Percentiles rank a stretch among this genome's conserved stretches.
phyloP scores from a whole-genome alignment of 345 rosid species.

The Murraya paniculata region DNA sequence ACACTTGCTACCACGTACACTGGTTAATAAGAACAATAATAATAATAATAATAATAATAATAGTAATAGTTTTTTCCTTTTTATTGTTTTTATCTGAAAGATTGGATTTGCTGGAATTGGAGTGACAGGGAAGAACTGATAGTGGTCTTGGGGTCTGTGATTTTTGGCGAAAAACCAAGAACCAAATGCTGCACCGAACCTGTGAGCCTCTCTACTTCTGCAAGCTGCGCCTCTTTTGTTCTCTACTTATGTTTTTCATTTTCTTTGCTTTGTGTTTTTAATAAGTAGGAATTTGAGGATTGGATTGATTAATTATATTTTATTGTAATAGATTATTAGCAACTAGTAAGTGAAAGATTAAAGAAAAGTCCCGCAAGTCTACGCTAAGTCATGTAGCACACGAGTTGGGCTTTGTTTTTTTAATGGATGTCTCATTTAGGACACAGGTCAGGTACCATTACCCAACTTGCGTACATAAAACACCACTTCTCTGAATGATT shows the following conservation, averaged over 20 bases:
- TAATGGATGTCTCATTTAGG: constrained; percentile 2
- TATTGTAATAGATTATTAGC: no score
- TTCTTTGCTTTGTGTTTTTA: neutral
- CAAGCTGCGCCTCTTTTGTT: neutral
- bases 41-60: neutral
- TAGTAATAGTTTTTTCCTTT: no score
- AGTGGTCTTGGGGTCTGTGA: constrained; percentile 32
- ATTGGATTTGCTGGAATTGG: constrained; percentile 30
- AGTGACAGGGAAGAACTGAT: constrained; percentile 25
- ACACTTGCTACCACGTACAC: neutral
- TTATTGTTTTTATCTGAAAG: neutral
- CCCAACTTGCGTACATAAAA: neutral
- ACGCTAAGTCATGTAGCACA: neutral
- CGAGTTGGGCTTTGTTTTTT: neutral
- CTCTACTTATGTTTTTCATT: neutral
- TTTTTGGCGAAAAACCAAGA: constrained; percentile 16
- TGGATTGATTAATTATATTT: neutral
- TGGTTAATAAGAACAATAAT: neutral
- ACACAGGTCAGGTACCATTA: neutral
- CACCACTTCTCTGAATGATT: neutral
- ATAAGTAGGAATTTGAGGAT: no score
- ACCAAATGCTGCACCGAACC: neutral
- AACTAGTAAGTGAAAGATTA: neutral
- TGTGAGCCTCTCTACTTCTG: constrained; percentile 2
- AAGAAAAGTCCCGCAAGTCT: neutral